These are phyloP conservation scores for Pythium guiyangense DNA, from an alignment of 352 stramenopile species.

Conservation along the genomic window DNA sequence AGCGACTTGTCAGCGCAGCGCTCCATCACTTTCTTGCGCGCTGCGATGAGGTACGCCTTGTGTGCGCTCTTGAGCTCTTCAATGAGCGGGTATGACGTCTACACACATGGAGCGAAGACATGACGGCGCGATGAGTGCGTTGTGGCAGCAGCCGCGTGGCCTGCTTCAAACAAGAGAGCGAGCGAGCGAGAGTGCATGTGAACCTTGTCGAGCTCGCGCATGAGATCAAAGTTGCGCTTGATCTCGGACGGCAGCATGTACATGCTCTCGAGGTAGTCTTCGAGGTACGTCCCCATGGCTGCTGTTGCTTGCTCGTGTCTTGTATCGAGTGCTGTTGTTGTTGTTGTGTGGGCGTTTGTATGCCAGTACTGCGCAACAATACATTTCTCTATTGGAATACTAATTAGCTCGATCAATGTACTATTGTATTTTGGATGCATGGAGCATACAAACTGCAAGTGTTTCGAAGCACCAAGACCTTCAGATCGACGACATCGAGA, in stretches of 20 bases:
- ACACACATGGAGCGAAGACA: not conserved
- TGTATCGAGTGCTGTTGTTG: not conserved
- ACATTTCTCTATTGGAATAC: too few relatives aligned
- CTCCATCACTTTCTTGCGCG: constrained; percentile 56
- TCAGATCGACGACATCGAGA: too few relatives aligned
- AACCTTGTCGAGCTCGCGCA: constrained; percentile 86
- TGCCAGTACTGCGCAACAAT: too few relatives aligned
- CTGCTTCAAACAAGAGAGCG: too few relatives aligned
- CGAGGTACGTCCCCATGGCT: constrained; percentile 81
- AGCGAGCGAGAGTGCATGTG: not conserved
- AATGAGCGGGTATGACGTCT: constrained; percentile 76
- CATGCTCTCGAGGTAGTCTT: constrained; percentile 87
- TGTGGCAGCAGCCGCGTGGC: not conserved
- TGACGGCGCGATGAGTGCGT: not conserved
- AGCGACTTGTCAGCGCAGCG: constrained; percentile 44
- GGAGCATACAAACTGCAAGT: too few relatives aligned
- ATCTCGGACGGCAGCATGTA: constrained; percentile 88
- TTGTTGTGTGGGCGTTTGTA: not conserved
- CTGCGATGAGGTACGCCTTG: constrained; percentile 52
- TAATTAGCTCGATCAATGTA: too few relatives aligned
- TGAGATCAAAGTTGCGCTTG: constrained; percentile 89
- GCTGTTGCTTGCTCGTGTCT: not conserved
- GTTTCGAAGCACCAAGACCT: too few relatives aligned
- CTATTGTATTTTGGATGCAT: too few relatives aligned
- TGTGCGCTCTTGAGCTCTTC: constrained; percentile 70